Evolutionary conservation across 2,329 filamentous ascomycete genomes (phyloP), one percentile per base, ranked within the genome.

Genomic region (Penicillium glabrum): DNA sequence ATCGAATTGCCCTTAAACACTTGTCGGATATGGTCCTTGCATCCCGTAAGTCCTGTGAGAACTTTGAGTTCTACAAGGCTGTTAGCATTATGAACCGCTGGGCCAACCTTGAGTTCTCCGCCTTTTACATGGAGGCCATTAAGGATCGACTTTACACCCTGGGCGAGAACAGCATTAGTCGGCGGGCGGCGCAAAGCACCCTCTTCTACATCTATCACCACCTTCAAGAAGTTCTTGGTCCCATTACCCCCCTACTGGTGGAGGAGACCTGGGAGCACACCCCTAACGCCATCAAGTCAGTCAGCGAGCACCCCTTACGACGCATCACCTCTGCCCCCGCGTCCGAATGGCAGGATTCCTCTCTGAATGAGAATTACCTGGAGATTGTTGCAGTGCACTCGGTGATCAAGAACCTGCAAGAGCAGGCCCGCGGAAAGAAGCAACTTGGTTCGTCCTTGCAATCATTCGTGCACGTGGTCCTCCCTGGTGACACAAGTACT

Each of bases 111-210:
- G 90, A 97, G 64, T 82, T 99, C 24, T 97, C 92, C 0, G 89
- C 93, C 0, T 96, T 97, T 73, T 99, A 98, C 73, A 86, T 99
- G 56, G 95, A 99, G 74, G 87, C 90, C 0, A 82, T 93, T 66
- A 99, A 99, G 75, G 95, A 99, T 68, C 83, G 91, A 3, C 80
- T 98, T 1, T 99, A 99, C 78, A 95, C 93, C 46, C 90, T 89
- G 29, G 84, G 87, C 58, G 84, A 84, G 14, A 81, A 83, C 14
- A 88, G 89, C 46, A 80, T 83, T 5, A 75, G 90, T 47, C 79
- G 86, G 51, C 69, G 78, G 26, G 78, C 79, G 23, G 82, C 83
- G 1, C 86, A 88, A 63, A 80, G 77, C 5, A 81, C 84, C 2
- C 73, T 88, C 8, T 80, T 79, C 46, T 71, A 82, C 27, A 84